Evolutionary conservation across 2,329 filamentous ascomycete species (phyloP).

Genomic region (Ophiosphaerella herpotricha): DNA sequence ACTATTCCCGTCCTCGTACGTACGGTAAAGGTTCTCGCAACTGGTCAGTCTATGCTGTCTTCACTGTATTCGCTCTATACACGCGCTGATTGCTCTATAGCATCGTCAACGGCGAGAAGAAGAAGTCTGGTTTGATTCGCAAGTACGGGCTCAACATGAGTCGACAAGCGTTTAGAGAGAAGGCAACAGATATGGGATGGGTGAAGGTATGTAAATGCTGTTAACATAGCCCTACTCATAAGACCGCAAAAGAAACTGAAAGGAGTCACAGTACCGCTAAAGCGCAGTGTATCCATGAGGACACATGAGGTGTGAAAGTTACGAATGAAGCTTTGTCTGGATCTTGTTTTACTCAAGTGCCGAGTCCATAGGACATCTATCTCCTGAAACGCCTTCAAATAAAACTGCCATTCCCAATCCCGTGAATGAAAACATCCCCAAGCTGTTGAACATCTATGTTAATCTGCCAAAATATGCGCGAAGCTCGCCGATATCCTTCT

Average conservation of each 20-base stretch:
- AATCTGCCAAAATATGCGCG: no score
- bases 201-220: constrained; percentile 58
- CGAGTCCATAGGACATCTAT: no score
- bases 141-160: constrained; percentile 93
- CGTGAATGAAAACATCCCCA: no score
- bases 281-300: not conserved
- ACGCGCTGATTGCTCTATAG: constrained; percentile 10
- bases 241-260: not conserved
- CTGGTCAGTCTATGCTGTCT: constrained; percentile 65
- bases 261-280: not conserved
- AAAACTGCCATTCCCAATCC: no score
- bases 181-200: constrained; percentile 68
- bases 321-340: no score
- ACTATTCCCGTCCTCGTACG: constrained; percentile 94
- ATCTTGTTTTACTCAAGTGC: no score
- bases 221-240: not conserved
- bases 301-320: no score
- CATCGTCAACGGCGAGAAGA: constrained; percentile 34
- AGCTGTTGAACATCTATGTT: no score
- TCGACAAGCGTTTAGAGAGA: constrained; percentile 70
- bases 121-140: constrained; percentile 87
- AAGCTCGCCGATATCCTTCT: no score
- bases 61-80: constrained; percentile 32
- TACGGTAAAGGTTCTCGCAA: constrained; percentile 93
- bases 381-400: no score